Percentiles rank a stretch among this genome's conserved stretches.
Conservation (phyloP, 129 eudicot genomes). For the Centella asiatica region DNA sequence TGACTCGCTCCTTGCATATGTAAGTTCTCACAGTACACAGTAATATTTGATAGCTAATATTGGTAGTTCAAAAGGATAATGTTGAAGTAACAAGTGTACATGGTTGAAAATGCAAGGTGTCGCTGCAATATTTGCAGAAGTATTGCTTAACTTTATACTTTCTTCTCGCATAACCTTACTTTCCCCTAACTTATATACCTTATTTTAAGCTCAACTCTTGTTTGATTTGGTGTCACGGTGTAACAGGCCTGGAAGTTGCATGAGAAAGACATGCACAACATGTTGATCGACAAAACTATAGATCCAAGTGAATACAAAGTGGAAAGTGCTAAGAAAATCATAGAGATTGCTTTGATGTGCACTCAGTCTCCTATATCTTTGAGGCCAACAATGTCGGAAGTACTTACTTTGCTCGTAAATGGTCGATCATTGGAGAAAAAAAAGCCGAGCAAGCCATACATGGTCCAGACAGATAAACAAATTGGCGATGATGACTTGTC, state of each 20-base stretch:
- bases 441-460: neutral
- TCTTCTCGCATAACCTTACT: no score
- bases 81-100: no score
- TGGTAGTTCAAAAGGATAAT: neutral
- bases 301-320: neutral
- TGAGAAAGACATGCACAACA: neutral
- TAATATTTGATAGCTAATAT: neutral
- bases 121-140: no score
- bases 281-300: neutral
- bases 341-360: constrained; percentile 1
- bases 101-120: no score
- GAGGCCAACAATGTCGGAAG: constrained; percentile 10
- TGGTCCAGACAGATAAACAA: neutral
- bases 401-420: neutral
- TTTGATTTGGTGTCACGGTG: neutral
- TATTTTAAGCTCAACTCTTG: neutral
- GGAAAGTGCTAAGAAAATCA: neutral
- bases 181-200: no score
- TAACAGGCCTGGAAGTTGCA: neutral
- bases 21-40: neutral
- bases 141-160: no score
- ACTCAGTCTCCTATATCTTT: constrained; percentile 3
- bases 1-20: neutral
- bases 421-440: neutral
- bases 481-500: no score